Base-by-base conservation (phyloP, 495 filamentous ascomycete genomes). In the Neurospora discreta region DNA sequence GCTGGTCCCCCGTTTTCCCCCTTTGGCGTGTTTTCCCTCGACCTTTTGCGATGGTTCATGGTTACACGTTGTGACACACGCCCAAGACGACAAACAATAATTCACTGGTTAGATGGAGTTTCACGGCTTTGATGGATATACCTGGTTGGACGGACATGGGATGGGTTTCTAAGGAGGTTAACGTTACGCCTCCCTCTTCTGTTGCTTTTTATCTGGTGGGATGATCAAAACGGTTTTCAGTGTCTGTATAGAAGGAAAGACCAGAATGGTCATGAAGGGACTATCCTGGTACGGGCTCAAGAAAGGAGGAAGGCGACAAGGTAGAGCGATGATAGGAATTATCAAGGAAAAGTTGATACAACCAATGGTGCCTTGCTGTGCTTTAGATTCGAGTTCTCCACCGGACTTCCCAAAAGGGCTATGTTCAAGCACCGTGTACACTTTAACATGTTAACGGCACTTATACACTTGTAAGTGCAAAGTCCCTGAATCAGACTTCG, bases 21-120 rank as follows among this genome's bases (percentile, higher is more conserved):
- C 71, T 71, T 44, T 72, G 38, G 60, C 70, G 38, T 52, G 13
- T 41, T 70, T 69, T 60, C 69, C 69, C 44, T 52, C 58, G 33
- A 20, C 18, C 68, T 65, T 26, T 43, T 69, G 52, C 58, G 40
- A 30, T 36, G 16, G 15, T 5, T 20, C 65, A 39, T 67, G 68
- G 36, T 69, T 23, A 39, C 36, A 65, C 52, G 3, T 36, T 65
- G 52, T 65, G 15, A 26, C 6, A 65, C 52, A 15, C 26, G 15
- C 52, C 26, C 15, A 65, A 65, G 15, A 65, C 9, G 26, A 33
- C 52, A 33, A 65, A 65, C 52, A 65, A 65, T 3, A 16, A 16
- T 33, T 65, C 52, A 65, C 30, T 65, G 15, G 15, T 18, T 65
- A 65, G 52, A 65, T 36, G 26, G 20, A 58, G 46, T 58, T 58